Conservation (phyloP, 768 basidiomycete genomes). For the Lentinus brumalis region DNA sequence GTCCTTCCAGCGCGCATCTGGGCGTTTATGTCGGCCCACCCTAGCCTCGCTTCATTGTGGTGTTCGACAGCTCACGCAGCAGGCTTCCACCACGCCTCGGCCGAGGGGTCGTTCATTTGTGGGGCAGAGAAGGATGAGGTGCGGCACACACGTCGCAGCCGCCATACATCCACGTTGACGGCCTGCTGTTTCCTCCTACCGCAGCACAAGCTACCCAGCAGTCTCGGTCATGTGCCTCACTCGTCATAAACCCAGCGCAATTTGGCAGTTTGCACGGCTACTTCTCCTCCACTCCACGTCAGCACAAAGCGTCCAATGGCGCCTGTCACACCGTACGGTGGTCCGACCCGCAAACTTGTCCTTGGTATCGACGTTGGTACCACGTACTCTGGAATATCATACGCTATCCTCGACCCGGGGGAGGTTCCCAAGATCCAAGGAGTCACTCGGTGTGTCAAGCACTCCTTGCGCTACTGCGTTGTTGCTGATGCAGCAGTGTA, state of each 20-base stretch:
- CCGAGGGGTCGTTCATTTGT: not conserved
- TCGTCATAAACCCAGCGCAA: not conserved
- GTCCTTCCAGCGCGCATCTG: too few species aligned
- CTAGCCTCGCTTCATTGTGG: too few species aligned
- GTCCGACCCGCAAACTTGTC: conserved; percentile 43
- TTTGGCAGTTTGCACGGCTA: not conserved
- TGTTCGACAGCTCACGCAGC: too few species aligned
- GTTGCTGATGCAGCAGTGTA: not conserved
- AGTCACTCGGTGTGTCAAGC: conserved; percentile 32
- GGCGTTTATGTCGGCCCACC: too few species aligned
- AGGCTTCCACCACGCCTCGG: too few species aligned
- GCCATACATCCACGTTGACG: not conserved
- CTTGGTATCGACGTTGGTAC: conserved; percentile 58
- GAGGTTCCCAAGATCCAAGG: conserved; percentile 48
- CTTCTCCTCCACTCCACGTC: not conserved
- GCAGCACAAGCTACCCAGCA: not conserved
- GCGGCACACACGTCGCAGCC: not conserved
- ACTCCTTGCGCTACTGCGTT: not conserved
- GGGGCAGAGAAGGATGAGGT: not conserved
- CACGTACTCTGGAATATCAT: conserved; percentile 53
- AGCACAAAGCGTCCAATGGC: not conserved
- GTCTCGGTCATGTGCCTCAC: not conserved
- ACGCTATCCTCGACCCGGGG: conserved; percentile 42
- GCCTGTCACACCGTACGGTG: conserved; percentile 32
- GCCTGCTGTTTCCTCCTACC: not conserved